phyloP scores from a whole-genome alignment of 108 stramenopile species.

The Conticribra guillardii region DNA sequence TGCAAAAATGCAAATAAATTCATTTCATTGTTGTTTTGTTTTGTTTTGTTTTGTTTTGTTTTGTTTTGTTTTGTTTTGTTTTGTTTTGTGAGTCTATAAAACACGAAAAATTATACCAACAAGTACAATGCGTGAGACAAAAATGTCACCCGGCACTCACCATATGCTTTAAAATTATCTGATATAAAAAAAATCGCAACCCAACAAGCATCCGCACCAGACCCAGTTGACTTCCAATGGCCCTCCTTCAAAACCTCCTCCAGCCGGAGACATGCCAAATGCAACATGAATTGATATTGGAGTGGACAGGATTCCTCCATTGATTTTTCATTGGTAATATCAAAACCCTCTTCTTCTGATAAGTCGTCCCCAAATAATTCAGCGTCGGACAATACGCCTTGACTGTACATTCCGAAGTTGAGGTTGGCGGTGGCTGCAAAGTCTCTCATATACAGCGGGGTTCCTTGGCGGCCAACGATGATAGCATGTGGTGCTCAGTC shows the following conservation, averaged over 20 bases:
- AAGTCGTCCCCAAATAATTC: conserved; percentile 25
- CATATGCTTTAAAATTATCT: conserved; percentile 41
- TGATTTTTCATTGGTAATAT: conserved; percentile 3
- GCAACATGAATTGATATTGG: conserved; percentile 39
- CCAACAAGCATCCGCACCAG: conserved; percentile 47
- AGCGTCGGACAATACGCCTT: conserved; percentile 8
- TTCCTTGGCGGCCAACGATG: conserved; percentile 33
- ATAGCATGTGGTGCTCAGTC: too few species aligned
- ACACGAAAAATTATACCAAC: neutral
- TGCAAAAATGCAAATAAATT: conserved; percentile 1
- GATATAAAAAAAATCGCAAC: conserved; percentile 28
- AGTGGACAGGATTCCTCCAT: conserved; percentile 28
- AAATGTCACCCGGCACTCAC: conserved; percentile 8
- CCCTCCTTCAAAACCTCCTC: conserved; percentile 36
- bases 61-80: too few species aligned
- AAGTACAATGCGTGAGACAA: neutral
- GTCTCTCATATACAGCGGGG: conserved; percentile 34
- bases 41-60: too few species aligned
- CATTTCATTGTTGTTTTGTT: too few species aligned
- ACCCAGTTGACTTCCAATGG: conserved; percentile 27
- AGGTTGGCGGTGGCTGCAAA: conserved; percentile 15
- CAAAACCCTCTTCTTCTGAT: conserved; percentile 20
- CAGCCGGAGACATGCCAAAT: conserved; percentile 27
- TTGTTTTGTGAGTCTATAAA: neutral
- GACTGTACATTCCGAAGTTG: conserved; percentile 19